Percentiles rank a stretch among this genome's conserved stretches.
These are phyloP conservation scores for Hymenoscyphus fraxineus DNA, from an alignment of 2,329 filamentous ascomycete genomes.

Conservation along the genomic window DNA sequence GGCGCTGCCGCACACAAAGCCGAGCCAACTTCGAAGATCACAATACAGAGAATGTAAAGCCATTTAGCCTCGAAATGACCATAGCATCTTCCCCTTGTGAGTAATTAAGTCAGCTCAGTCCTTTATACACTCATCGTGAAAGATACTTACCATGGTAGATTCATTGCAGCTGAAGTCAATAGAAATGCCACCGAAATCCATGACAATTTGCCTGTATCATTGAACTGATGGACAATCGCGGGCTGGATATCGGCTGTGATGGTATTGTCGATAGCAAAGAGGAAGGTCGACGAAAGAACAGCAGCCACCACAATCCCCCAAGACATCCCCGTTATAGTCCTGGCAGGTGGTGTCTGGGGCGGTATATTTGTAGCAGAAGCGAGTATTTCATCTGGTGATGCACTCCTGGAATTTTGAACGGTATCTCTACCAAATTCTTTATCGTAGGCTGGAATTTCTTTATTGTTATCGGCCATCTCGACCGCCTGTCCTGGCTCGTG, in stretches of 20 bases:
- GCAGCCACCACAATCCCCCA: slow-evolving; percentile 4
- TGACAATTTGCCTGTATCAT: slow-evolving; percentile 36
- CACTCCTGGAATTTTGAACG: neutral
- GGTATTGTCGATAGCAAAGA: slow-evolving; percentile 45
- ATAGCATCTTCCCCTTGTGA: slow-evolving; percentile 19
- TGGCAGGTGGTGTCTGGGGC: neutral
- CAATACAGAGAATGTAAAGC: slow-evolving; percentile 10
- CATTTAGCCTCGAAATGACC: slow-evolving; percentile 26
- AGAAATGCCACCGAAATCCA: slow-evolving; percentile 36
- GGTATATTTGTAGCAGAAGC: neutral
- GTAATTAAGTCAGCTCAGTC: neutral
- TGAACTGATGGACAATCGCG: slow-evolving; percentile 37
- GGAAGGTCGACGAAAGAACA: slow-evolving; percentile 4
- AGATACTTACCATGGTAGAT: slow-evolving; percentile 3
- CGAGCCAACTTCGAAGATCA: slow-evolving; percentile 25
- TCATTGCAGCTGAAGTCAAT: slow-evolving; percentile 5
- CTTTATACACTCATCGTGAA: neutral
- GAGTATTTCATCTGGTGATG: neutral
- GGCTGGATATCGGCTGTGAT: slow-evolving; percentile 48
- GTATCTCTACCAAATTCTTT: neutral
- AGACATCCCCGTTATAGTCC: neutral
- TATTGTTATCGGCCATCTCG: neutral
- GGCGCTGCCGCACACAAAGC: slow-evolving; percentile 29
- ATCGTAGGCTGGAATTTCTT: neutral
- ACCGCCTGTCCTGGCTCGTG: neutral